These are phyloP conservation scores for Chlamydomonas applanata DNA, from an alignment of 139 green algal species.

Conservation along the genomic window DNA sequence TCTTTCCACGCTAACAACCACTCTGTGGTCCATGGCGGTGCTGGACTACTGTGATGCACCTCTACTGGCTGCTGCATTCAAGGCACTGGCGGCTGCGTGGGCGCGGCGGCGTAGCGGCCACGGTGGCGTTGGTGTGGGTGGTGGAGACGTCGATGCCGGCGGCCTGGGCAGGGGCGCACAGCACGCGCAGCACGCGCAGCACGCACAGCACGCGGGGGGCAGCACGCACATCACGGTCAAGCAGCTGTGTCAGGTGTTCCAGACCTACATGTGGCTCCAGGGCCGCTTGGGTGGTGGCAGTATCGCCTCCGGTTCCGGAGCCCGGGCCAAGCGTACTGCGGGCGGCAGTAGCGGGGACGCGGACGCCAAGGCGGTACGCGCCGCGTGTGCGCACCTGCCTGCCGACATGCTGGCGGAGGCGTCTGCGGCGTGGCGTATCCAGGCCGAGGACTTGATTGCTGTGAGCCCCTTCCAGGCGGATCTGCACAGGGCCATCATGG, in stretches of 20 bases:
- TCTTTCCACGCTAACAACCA: not conserved
- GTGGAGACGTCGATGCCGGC: no score
- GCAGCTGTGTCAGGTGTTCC: constrained; percentile 4
- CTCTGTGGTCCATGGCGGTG: not conserved
- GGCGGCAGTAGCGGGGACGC: no score
- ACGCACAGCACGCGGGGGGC: no score
- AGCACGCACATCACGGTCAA: not conserved
- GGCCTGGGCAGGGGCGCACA: no score
- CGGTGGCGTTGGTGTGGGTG: no score
- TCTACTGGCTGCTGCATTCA: not conserved
- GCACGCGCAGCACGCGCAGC: no score
- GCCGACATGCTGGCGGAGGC: not conserved
- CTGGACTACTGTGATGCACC: not conserved
- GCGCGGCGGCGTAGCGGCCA: no score
- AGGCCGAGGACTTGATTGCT: not conserved
- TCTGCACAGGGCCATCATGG: not conserved
- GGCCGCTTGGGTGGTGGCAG: not conserved
- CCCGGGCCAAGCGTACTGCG: not conserved
- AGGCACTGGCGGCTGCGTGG: not conserved
- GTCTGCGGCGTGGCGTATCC: not conserved
- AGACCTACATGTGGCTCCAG: constrained; percentile 3
- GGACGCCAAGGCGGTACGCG: no score
- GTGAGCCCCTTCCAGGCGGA: constrained; percentile 3
- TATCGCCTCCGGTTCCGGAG: not conserved
- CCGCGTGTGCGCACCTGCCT: not conserved